Evolutionary conservation across 2,329 filamentous ascomycete species (phyloP), one percentile per base, ranked within the genome.

Genomic region (Aspergillus carbonarius): DNA sequence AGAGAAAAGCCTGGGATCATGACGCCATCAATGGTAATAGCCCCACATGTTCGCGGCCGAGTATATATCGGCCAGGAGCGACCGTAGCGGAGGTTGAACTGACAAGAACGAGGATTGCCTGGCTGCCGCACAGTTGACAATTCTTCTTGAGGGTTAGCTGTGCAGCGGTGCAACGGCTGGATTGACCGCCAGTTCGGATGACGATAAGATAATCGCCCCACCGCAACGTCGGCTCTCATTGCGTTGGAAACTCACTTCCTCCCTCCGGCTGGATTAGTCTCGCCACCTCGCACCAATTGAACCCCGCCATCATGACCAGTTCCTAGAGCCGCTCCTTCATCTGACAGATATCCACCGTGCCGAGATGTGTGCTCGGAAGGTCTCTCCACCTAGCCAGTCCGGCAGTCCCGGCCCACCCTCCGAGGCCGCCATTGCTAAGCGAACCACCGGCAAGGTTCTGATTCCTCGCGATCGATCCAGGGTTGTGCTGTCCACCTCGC

Each of bases 381-480:
- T 23, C 34, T 18, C 49, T 39, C 5, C 37, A 12, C 49, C 34
- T 34, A 37, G 32, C 25, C 35, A 30, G n/a, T 12, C 50, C 39
- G 37, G 35, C 35, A 39, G 35, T 35, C 39, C 23, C 25, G 37
- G 50, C 35, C 34, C 34, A 30, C 50, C 37, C 27, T 15, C 48
- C 35, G 51, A 32, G 15, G n/a, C 51, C 13, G 20, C 37, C 23
- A 42, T 12, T n/a, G 49, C 34, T 18, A n/a, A 17, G 35, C 49
- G 17, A 42, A 23, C 39, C 50, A n/a, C 18, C n/a, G 51, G 37
- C n/a, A 54, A 54, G 40, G 37, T 54, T 23, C 51, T 54, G 37
- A 54, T 54, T 37, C 37, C 51, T 20, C 51, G 51, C 17, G 51
- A 44, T 54, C 51, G 51, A 20, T 54, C 51, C 23, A 27, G 39